Evolutionary conservation across 169 alveolate species (phyloP).

Genomic region (Plasmodium yoelii): DNA sequence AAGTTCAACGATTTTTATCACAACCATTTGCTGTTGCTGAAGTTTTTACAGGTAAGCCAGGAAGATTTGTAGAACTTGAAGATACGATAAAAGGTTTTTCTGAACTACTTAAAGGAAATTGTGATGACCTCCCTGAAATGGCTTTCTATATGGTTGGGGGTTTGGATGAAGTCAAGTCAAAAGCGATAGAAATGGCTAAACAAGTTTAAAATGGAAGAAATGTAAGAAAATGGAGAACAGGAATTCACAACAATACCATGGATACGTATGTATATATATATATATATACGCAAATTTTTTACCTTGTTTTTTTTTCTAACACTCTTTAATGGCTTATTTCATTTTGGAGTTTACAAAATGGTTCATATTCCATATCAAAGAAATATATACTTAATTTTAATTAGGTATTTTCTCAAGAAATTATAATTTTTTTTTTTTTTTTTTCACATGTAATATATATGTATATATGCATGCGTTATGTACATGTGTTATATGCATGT

Average conservation of each 20-base stretch:
- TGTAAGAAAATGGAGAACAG: too few relatives aligned
- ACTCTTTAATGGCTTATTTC: too few relatives aligned
- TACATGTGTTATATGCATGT: neutral
- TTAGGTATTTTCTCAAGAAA: neutral
- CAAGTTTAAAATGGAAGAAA: neutral
- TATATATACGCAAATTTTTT: neutral
- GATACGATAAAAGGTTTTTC: constrained; percentile 93
- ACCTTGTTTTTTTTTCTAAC: too few relatives aligned
- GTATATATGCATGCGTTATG: neutral
- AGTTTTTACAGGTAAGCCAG: constrained; percentile 96
- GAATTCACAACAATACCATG: neutral
- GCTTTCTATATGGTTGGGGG: constrained; percentile 98
- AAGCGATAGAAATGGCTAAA: constrained; percentile 88
- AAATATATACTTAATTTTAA: neutral
- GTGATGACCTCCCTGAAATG: constrained; percentile 97
- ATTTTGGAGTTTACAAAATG: too few relatives aligned
- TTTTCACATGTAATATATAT: too few relatives aligned
- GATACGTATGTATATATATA: too few relatives aligned
- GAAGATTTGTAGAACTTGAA: constrained; percentile 93
- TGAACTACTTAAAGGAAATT: constrained; percentile 94
- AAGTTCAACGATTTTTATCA: constrained; percentile 95
- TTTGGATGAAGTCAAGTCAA: constrained; percentile 92
- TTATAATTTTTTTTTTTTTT: neutral
- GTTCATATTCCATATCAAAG: neutral
- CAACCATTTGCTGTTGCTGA: constrained; percentile 98